Evolutionary conservation across 106 monocot species (phyloP).

Genomic region (Dendrobium chrysotoxum): DNA sequence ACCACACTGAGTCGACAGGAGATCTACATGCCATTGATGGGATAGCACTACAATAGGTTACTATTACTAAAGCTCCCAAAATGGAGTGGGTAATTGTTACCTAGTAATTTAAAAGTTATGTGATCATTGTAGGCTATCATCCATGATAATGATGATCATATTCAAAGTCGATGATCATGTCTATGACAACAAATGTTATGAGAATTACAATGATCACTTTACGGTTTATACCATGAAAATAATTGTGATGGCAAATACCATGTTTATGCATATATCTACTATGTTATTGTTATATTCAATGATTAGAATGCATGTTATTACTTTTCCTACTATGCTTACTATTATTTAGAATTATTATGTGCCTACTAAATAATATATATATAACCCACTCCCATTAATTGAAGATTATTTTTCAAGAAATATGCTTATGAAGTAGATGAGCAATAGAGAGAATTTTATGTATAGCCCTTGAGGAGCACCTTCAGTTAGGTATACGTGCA

Average conservation of each 20-base stretch:
- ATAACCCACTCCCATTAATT: not conserved
- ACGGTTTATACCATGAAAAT: too few species aligned
- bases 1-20: not conserved
- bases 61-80: not conserved
- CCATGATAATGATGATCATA: too few species aligned
- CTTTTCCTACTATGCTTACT: too few species aligned
- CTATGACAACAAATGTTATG: too few species aligned
- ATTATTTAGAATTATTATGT: not conserved
- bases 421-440: not conserved
- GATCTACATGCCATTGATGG: not conserved
- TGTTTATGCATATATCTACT: too few species aligned
- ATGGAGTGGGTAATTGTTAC: not conserved
- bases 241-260: too few species aligned
- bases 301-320: too few species aligned
- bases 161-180: too few species aligned
- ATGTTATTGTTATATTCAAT: too few species aligned
- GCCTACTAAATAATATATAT: not conserved
- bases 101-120: not conserved
- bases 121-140: too few species aligned
- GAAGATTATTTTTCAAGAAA: not conserved
- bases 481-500: not conserved
- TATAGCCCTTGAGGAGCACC: not conserved
- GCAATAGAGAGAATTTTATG: not conserved
- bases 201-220: too few species aligned
- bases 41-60: not conserved